Base-by-base conservation (phyloP, 768 basidiomycete species). In the Holtermannia corniformis region DNA sequence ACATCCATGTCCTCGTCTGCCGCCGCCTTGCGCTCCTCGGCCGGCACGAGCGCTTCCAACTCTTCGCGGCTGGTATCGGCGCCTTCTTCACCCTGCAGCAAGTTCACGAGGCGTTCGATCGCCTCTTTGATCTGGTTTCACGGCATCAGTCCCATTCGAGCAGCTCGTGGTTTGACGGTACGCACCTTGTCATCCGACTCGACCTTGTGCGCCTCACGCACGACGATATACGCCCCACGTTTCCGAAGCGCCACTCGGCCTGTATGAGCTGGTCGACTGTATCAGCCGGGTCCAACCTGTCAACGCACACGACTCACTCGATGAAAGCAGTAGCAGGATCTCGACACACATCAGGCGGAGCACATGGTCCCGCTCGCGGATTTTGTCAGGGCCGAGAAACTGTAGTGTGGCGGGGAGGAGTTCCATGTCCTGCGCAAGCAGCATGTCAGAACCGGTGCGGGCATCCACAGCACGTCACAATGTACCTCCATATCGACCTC, bases 401-500 rank as follows among this genome's bases (percentile, higher is more conserved):
- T 99, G 95, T 11, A 96, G 76, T 0, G 84, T 79, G 12, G 81
- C 75, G 0, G 85, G 90, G 0, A 99, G 78, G 41, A 81, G 82
- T 60, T 99, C 95, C 76, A 89, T 86, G 41, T 88, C 87, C 85
- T 93, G 63, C 16, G 11, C 14, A 26, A 40, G 3, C 47, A 48
- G 44, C 25, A 25, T 32, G 37, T 32, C 10, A 21, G 21, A 13
- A 20, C 19, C 24, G 41, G 37, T 32, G 4, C 13, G 23, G 26
- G 20, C 25, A n/a, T 47, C n/a, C 22, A 22, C 23, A 44, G 41
- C 37, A 28, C 52, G 25, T n/a, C 5, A 41, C 12, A 50, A 59
- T 76, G 49, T 60, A 87, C 88, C 56, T 96, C 92, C 1, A 93
- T 77, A 52, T 95, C 91, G 55, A 87, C 83, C 72, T 97, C 95